Percentiles rank a stretch among this genome's conserved stretches.
phyloP scores from a whole-genome alignment of 345 rosid genomes.

The Rhizophora apiculata region DNA sequence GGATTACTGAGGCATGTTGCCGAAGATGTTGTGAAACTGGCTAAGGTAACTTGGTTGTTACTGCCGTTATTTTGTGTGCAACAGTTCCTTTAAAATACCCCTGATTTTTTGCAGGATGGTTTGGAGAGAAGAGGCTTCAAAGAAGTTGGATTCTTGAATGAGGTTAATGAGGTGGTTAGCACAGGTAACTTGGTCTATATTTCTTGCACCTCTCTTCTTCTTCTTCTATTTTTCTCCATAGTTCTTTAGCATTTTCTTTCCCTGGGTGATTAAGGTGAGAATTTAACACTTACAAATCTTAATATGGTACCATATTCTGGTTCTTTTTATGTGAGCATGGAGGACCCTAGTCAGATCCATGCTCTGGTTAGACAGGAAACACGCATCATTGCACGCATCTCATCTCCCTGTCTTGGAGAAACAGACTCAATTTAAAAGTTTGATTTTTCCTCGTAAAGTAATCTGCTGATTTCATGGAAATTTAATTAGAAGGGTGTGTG shows the following conservation, averaged over 20 bases:
- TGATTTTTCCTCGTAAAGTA: not conserved
- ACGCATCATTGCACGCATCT: not conserved
- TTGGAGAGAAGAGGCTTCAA: conserved; percentile 91
- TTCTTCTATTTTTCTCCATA: not conserved
- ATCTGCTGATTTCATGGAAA: not conserved
- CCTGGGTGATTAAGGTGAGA: not conserved
- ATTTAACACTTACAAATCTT: not conserved
- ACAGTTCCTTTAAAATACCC: not conserved
- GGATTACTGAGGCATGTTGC: conserved; percentile 73
- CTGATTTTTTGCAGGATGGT: conserved; percentile 59
- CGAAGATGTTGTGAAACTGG: conserved; percentile 74
- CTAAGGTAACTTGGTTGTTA: conserved; percentile 50
- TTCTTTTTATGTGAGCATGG: not conserved
- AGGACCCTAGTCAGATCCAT: not conserved
- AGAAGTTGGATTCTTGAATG: conserved; percentile 87
- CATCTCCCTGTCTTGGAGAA: not conserved
- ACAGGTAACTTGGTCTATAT: conserved; percentile 54
- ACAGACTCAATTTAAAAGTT: not conserved
- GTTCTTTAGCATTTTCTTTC: not conserved
- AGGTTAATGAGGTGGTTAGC: conserved; percentile 71
- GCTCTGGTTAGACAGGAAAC: not conserved
- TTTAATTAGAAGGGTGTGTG: too few relatives aligned
- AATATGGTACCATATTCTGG: too few relatives aligned
- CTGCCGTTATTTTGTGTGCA: not conserved
- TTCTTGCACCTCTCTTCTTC: not conserved